Evolutionary conservation across 495 filamentous ascomycete genomes (phyloP).

Genomic region (Podospora fimiseda): DNA sequence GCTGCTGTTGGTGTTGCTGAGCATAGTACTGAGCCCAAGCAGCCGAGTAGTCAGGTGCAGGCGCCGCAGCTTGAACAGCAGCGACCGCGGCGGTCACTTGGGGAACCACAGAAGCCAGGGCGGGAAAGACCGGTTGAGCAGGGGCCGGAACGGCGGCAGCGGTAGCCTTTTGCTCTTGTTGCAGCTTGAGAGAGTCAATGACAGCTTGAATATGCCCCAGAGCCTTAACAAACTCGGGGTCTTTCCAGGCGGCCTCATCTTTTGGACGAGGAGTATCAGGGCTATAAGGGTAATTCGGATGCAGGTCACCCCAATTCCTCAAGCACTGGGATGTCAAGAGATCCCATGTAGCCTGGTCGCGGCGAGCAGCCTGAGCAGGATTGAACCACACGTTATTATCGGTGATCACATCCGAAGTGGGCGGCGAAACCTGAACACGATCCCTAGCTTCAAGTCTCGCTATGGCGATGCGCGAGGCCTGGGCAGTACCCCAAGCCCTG

Average conservation of each 20-base stretch:
- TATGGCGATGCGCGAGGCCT: not conserved
- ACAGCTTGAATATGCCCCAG: slow-evolving; percentile 17
- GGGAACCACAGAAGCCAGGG: not conserved
- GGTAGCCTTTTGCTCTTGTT: not conserved
- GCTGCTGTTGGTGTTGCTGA: slow-evolving; percentile 15
- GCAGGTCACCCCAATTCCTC: slow-evolving; percentile 27
- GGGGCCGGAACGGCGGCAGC: not conserved
- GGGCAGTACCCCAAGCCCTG: slow-evolving; percentile 9
- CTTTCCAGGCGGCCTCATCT: slow-evolving; percentile 23
- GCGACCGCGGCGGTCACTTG: not conserved
- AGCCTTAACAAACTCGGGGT: slow-evolving; percentile 28
- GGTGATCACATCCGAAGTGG: not conserved
- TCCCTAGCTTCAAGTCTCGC: not conserved
- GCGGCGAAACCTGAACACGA: not conserved
- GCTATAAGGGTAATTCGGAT: slow-evolving; percentile 25
- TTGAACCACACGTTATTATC: slow-evolving; percentile 5
- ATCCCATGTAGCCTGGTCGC: slow-evolving; percentile 22
- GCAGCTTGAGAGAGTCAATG: slow-evolving; percentile 5
- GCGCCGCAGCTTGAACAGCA: slow-evolving; percentile 8
- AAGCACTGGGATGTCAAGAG: slow-evolving; percentile 31
- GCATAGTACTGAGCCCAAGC: slow-evolving; percentile 29
- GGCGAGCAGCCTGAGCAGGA: slow-evolving; percentile 3
- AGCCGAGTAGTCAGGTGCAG: slow-evolving; percentile 20
- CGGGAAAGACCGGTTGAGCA: slow-evolving; percentile 8
- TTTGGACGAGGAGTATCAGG: slow-evolving; percentile 21